Conservation (phyloP, 805 yeast species). For the Myxozyma monticola region DNA sequence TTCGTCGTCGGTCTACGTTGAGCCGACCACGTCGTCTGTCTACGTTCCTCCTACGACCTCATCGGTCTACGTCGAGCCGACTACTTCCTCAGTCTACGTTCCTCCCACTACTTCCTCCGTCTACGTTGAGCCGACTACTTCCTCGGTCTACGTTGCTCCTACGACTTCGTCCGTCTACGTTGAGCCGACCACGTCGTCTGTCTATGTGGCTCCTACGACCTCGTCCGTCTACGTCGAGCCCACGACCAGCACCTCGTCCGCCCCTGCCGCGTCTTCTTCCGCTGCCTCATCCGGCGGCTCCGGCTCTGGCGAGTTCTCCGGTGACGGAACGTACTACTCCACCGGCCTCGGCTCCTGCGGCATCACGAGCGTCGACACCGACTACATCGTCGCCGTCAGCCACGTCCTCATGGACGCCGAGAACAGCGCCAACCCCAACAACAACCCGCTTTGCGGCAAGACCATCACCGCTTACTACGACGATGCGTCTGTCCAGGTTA, state of each 20-base stretch:
- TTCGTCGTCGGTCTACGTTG: constrained; percentile 5
- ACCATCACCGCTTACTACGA: constrained; percentile 48
- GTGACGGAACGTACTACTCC: constrained; percentile 42
- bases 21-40: constrained; percentile 10
- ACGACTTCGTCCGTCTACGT: constrained; percentile 14
- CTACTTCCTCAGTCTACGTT: constrained; percentile 11
- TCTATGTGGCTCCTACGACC: too few relatives aligned
- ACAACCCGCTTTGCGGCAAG: constrained; percentile 52
- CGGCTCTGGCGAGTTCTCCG: constrained; percentile 35
- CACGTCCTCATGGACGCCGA: constrained; percentile 46
- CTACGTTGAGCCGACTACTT: constrained; percentile 11
- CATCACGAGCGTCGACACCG: constrained; percentile 45
- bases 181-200: constrained; percentile 16
- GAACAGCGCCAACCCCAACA: constrained; percentile 44
- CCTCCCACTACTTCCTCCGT: constrained; percentile 18
- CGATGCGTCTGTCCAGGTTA: constrained; percentile 56
- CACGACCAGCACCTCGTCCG: constrained; percentile 7
- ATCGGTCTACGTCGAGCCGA: constrained; percentile 12
- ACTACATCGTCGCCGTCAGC: constrained; percentile 55
- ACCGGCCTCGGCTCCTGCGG: constrained; percentile 60
- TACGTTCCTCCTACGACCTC: constrained; percentile 12
- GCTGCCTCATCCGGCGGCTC: constrained; percentile 22
- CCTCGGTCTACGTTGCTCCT: constrained; percentile 17
- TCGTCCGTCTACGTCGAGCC: constrained; percentile 1
- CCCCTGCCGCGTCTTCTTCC: constrained; percentile 8